Evolutionary conservation across 306 rosid genomes (phyloP), one percentile per base, ranked within the genome.

Genomic region (Phaseolus lunatus): DNA sequence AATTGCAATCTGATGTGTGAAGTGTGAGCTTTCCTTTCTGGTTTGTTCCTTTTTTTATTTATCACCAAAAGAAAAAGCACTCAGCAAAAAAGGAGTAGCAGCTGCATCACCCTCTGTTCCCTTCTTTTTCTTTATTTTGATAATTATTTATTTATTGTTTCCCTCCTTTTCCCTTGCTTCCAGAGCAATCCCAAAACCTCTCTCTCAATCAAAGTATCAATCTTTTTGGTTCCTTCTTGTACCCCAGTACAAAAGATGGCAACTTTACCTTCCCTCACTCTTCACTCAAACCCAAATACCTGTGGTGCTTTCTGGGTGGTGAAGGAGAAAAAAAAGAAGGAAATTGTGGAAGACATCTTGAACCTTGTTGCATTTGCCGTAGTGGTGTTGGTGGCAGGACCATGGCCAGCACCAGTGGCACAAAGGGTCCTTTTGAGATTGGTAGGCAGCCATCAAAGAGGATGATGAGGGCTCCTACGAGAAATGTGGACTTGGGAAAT

Each of bases 191-290:
- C 87, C 87, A 84, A 84, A 84, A 66, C 84, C 89, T 81, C 88
- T 77, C 58, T 57, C 88, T 20, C 90, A 84, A 87, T 88, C 96
- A 87, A 91, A 91, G 97, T 83, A 88, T 87, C 87, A 49, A 61
- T 80, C 82, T 82, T 69, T 75, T 80, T 54, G 59, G 63, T 70
- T 72, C 62, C 67, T 70, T 68, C 82, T 79, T 61, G 72, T 70
- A 43, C 72, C 83, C 66, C 77, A 41, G 7, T 78, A 80, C 84
- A 78, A 80, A 78, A 72, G 82, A 85, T 87, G 90, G 5, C 29
- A 77, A 31, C 79, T 83, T 59, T 86, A 79, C 29, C 72, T 79
- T 73, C 67, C 82, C 64, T 49, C 58, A 86, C 68, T 80, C n/a
- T n/a, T n/a, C n/a, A n/a, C n/a, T n/a, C n/a, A n/a, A n/a, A n/a